Percentiles rank a stretch among this genome's conserved stretches.
These are phyloP conservation scores for Penicillium argentinense DNA, from an alignment of 495 filamentous ascomycete genomes.

Conservation along the genomic window DNA sequence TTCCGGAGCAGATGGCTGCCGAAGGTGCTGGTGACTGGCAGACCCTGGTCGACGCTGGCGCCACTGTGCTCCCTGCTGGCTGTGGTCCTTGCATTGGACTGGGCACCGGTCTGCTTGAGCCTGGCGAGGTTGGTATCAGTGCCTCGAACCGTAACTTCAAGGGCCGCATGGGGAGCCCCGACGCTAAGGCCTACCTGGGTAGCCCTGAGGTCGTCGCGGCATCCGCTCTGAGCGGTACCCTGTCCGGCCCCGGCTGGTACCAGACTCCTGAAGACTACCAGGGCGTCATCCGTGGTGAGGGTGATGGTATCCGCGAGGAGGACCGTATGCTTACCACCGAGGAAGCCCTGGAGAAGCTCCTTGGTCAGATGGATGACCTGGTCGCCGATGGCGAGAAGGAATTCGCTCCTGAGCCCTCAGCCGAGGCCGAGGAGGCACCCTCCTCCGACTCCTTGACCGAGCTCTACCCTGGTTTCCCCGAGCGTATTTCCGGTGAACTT, in stretches of 20 bases:
- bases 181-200: conserved; percentile 85
- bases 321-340: conserved; percentile 63
- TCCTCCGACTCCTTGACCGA: conserved; percentile 37
- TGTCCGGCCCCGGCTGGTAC: conserved; percentile 82
- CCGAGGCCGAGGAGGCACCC: conserved; percentile 15
- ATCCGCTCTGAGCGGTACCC: conserved; percentile 74
- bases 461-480: conserved; percentile 52
- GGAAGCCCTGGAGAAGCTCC: conserved; percentile 66
- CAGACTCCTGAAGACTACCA: conserved; percentile 62
- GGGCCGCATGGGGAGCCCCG: conserved; percentile 81
- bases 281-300: conserved; percentile 69
- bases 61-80: conserved; percentile 69
- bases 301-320: conserved; percentile 60
- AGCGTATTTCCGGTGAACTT: conserved; percentile 51
- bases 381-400: conserved; percentile 53
- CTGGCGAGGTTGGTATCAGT: conserved; percentile 85
- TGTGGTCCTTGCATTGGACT: conserved; percentile 94
- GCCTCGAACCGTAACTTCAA: conserved; percentile 93
- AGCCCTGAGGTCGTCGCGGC: conserved; percentile 92
- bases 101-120: conserved; percentile 76
- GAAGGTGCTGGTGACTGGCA: conserved; percentile 90
- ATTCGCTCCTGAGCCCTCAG: conserved; percentile 26
- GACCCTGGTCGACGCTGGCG: conserved; percentile 75
- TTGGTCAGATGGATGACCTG: conserved; percentile 63
- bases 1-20: conserved; percentile 73